Percentiles rank a stretch among this genome's conserved stretches.
Conservation (phyloP, 2,329 filamentous ascomycete genomes). For the Ilyonectria mors-panacis region DNA sequence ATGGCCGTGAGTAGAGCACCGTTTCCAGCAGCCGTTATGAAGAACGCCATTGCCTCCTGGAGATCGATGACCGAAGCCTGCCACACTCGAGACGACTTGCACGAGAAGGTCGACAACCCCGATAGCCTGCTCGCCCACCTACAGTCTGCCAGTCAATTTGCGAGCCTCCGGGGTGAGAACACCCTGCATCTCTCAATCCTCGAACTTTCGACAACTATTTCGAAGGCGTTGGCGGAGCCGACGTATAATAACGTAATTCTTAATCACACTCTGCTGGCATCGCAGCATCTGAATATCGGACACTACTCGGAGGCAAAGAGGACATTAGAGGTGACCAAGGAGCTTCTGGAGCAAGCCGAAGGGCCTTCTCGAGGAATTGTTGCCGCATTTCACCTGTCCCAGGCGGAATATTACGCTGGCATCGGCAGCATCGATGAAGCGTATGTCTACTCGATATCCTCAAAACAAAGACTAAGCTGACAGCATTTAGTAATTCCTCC, state of each 20-base stretch:
- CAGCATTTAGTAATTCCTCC: slow-evolving; percentile 44
- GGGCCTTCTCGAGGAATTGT: slow-evolving; percentile 57
- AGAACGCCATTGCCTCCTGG: slow-evolving; percentile 62
- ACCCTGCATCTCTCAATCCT: slow-evolving; percentile 62
- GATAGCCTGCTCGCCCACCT: slow-evolving; percentile 65
- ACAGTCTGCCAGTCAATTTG: slow-evolving; percentile 65
- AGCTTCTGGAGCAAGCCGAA: slow-evolving; percentile 59
- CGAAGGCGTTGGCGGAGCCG: slow-evolving; percentile 53
- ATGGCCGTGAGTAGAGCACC: slow-evolving; percentile 56
- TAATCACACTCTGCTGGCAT: slow-evolving; percentile 64
- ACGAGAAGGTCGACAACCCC: slow-evolving; percentile 64
- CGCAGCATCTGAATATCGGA: slow-evolving; percentile 69
- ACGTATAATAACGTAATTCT: slow-evolving; percentile 59
- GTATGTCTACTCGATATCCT: slow-evolving; percentile 47
- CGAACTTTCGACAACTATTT: slow-evolving; percentile 61
- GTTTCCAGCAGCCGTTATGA: slow-evolving; percentile 51
- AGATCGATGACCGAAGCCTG: slow-evolving; percentile 57
- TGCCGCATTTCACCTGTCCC: slow-evolving; percentile 75
- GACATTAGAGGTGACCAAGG: slow-evolving; percentile 71
- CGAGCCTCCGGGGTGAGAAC: slow-evolving; percentile 66
- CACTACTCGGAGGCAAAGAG: slow-evolving; percentile 65
- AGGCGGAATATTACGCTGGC: slow-evolving; percentile 81
- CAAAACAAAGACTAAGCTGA: slow-evolving; percentile 30
- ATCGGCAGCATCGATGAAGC: slow-evolving; percentile 77
- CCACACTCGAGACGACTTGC: slow-evolving; percentile 58